Base-by-base conservation (phyloP, 176 grass and related monocot genomes). In the Bolboschoenus planiculmis region DNA sequence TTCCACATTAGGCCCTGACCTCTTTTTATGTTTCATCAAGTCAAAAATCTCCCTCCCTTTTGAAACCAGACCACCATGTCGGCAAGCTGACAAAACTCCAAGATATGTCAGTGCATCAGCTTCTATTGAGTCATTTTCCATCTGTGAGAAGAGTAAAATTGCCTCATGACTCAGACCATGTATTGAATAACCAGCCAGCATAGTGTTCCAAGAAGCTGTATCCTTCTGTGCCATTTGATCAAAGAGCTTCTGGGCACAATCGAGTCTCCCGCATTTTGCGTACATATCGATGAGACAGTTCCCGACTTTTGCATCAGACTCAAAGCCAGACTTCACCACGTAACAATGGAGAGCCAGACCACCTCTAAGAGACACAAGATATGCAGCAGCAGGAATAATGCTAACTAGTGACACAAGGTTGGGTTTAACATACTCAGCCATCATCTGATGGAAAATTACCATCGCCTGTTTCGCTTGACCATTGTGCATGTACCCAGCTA, bases 51-150 rank as follows among this genome's bases (percentile, higher is more conserved):
- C 56, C 39, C 33, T 74, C 23, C 90, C 95, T 89, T 92, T 88
- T 15, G 84, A 76, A 89, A 97, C 88, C 47, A 94, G 80, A 36
- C 95, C 92, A 31, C 80, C 90, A 83, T 97, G 95, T 55, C 92
- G 91, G 61, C 92, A 97, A 5, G 94, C 91, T 5, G 93, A 97
- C 29, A 97, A 77, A 48, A 88, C 83, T 11, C 88, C 87, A 16
- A 97, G 87, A 82, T 92, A 97, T 57, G 95, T 92, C 75, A 91
- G 63, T 46, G 83, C 83, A 88, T 93, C 93, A 23, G 88, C 84
- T 67, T 92, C 81, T 66, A 92, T 53, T 10, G 27, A 36, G 15
- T 34, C 80, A 55, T 86, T 85, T 59, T 91, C 76, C 90, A 97
- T 94, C 42, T 78, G 42, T 15, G 62, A 82, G 85, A 90, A 97